A percentile compares a stretch with the other conserved stretches of the same genome.
Conservation (phyloP, 2,329 filamentous ascomycete species). For the Sporothrix curviconia region DNA sequence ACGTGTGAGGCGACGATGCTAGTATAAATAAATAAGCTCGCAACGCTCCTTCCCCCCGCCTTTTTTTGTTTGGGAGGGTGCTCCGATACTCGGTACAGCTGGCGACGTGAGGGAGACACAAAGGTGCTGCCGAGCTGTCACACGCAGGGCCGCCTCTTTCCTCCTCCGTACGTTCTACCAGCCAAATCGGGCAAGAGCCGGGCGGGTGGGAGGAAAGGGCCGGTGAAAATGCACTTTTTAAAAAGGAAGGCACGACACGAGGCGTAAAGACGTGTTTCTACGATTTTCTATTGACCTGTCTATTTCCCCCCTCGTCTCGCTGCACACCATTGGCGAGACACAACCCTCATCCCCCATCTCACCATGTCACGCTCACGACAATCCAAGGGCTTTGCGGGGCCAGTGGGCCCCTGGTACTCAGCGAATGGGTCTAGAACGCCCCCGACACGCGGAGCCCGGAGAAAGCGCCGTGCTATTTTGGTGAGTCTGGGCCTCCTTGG, state of each 20-base stretch:
- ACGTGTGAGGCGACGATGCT: background rate
- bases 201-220: background rate
- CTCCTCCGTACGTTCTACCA: no score
- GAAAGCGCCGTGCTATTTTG: no score
- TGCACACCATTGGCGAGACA: background rate
- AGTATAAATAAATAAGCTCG: background rate
- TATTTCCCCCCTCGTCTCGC: no score
- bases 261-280: background rate
- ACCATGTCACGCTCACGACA: no score
- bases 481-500: background rate
- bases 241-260: background rate
- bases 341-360: no score
- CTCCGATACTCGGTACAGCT: constrained; percentile 3
- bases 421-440: background rate
- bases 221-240: background rate
- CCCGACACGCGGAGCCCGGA: background rate
- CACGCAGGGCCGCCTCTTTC: no score
- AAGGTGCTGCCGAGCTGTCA: background rate
- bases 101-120: background rate
- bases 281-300: background rate
- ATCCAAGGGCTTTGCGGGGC: no score
- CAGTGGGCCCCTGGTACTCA: background rate
- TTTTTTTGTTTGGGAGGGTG: background rate
- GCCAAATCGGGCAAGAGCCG: background rate
- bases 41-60: background rate